These are phyloP conservation scores for Otatea glauca DNA, from an alignment of 176 grass and related monocot species.

Conservation along the genomic window DNA sequence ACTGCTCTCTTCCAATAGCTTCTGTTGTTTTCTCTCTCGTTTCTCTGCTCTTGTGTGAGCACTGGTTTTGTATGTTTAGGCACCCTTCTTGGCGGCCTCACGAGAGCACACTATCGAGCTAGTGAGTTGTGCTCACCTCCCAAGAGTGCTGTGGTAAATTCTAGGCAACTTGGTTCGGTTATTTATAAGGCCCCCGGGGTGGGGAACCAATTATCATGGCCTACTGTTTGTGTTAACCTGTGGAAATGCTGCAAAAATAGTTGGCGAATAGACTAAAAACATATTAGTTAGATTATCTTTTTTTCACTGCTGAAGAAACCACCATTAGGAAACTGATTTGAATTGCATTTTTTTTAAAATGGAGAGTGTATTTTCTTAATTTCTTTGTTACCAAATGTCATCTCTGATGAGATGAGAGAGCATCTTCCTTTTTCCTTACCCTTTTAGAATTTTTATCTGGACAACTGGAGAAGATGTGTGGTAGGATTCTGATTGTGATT, in stretches of 20 bases:
- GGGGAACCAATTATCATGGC: constrained; percentile 19
- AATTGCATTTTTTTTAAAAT: constrained; percentile 5
- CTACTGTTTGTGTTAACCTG: neutral
- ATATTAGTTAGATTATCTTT: neutral
- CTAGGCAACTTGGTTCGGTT: constrained; percentile 45
- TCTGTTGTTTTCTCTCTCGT: neutral
- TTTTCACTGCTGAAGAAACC: neutral
- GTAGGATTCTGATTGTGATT: constrained; percentile 3
- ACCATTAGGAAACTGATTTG: constrained; percentile 20
- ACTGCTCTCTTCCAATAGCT: constrained; percentile 7
- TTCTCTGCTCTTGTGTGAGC: constrained; percentile 14
- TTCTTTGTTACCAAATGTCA: constrained; percentile 24
- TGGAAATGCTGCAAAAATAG: neutral
- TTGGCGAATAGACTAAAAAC: constrained; percentile 8
- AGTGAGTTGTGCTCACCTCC: constrained; percentile 33
- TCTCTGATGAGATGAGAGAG: constrained; percentile 31
- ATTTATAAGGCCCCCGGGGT: constrained; percentile 66
- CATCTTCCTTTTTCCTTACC: constrained; percentile 38
- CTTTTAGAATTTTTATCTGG: constrained; percentile 47
- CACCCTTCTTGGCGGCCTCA: constrained; percentile 13
- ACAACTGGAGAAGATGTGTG: constrained; percentile 39
- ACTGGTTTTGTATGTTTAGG: constrained; percentile 24
- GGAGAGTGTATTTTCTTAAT: constrained; percentile 34
- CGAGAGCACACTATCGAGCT: constrained; percentile 37
- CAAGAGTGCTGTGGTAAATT: constrained; percentile 50